phyloP scores from a whole-genome alignment of 2,329 filamentous ascomycete species.

The Diaporthe citrichinensis region DNA sequence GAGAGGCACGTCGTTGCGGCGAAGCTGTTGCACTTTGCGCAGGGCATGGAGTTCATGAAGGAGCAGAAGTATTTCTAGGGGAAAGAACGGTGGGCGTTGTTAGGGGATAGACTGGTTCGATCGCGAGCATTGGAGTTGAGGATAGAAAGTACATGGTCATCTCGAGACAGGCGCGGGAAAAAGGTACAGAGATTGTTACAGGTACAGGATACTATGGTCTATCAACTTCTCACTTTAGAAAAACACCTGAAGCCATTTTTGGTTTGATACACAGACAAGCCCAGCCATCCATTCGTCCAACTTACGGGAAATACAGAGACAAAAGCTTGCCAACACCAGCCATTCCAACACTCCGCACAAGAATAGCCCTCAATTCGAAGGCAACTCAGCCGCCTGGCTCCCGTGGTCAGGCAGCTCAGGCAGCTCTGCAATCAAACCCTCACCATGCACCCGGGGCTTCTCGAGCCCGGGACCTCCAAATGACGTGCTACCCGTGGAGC shows the following conservation, averaged over 20 bases:
- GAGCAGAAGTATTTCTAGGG: constrained; percentile 50
- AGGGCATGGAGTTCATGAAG: constrained; percentile 66
- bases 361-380: neutral
- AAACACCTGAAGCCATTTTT: too few relatives aligned
- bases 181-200: neutral
- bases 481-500: constrained; percentile 12
- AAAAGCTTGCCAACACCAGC: neutral
- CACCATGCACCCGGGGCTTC: neutral
- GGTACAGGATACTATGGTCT: neutral
- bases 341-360: too few relatives aligned
- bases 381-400: constrained; percentile 21
- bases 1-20: constrained; percentile 68
- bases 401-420: constrained; percentile 26
- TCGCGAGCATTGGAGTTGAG: constrained; percentile 5
- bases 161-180: neutral
- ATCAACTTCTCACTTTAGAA: neutral
- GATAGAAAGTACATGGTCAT: neutral
- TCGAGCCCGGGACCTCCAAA: neutral
- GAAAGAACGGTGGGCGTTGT: too few relatives aligned
- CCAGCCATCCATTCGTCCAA: neutral
- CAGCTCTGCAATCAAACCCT: constrained; percentile 1
- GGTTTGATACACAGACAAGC: neutral
- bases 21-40: constrained; percentile 73
- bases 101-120: neutral
- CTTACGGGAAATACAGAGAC: neutral